Base-by-base conservation (phyloP, 1,284 basidiomycete species). In the Microbotryum scabiosae region DNA sequence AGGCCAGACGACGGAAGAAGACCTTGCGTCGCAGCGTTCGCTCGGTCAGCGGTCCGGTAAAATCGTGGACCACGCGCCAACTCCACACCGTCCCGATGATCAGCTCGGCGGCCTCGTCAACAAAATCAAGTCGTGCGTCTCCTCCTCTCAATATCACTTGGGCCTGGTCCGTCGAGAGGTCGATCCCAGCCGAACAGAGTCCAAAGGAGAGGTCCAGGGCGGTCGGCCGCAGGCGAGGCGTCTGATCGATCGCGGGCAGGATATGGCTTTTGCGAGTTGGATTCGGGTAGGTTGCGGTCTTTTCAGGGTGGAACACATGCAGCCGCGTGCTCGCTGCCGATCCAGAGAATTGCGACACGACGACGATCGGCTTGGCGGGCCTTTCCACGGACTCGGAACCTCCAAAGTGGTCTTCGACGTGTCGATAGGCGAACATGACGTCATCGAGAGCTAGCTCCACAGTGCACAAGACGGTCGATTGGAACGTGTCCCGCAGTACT, bases 51-150 rank as follows among this genome's bases (percentile, higher is more conserved):
- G 62, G 54, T 5, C 59, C 56, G 4, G 62, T 59, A 28, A 60
- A 44, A 28, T 66, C 59, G 48, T 59, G 54, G 21, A 68, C 65
- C 4, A 68, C 65, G 10, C 65, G 62, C 69, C 69, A 70, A 12
- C 61, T 61, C 55, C 62, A 68, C n/a, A 66, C 51, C 1, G 67
- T 57, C 16, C 69, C 64, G 6, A 68, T 68, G n/a, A 67, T 54
- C 26, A 70, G 54, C 57, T 70, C 69, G 47, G 69, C 66, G 7
- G 69, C 69, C 23, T 66, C 63, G 56, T 61, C 61, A 43, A 65
- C 61, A 30, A 68, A 68, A 46, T 60, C 61, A 21, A 68, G 30
- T 23, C 30, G n/a, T 20, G 50, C 55, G 20, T 60, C 63, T 4
- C 58, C 59, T 18, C 61, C 32, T 1, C 49, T 20, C 6, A 57